Evolutionary conservation across 805 yeast genomes (phyloP).

Genomic region (Wickerhamiella slavikovae): DNA sequence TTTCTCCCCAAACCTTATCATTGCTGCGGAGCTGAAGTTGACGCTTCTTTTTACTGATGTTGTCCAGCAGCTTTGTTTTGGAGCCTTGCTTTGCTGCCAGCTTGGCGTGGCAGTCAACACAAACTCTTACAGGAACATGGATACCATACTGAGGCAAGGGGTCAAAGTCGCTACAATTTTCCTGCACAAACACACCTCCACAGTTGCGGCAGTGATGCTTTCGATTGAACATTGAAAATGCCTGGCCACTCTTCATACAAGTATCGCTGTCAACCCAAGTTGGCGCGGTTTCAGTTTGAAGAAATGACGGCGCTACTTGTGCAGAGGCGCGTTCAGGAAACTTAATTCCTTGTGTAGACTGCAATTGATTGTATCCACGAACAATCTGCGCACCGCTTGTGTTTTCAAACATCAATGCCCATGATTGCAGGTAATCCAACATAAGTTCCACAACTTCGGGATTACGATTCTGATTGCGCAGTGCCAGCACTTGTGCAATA

Average conservation of each 20-base stretch:
- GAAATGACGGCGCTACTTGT: conserved; percentile 27
- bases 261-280: conserved; percentile 94
- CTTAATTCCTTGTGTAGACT: conserved; percentile 30
- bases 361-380: conserved; percentile 36
- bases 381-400: conserved; percentile 44
- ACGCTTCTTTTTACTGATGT: not conserved
- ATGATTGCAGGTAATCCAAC: conserved; percentile 46
- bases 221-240: conserved; percentile 64
- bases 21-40: conserved; percentile 3
- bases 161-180: conserved; percentile 54
- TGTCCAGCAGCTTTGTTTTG: conserved; percentile 1
- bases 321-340: conserved; percentile 31
- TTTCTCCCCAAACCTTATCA: conserved; percentile 13
- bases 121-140: conserved; percentile 74
- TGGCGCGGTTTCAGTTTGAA: conserved; percentile 85
- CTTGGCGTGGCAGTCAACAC: conserved; percentile 70
- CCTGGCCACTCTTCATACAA: conserved; percentile 78
- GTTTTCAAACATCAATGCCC: conserved; percentile 60
- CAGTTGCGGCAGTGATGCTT: conserved; percentile 95
- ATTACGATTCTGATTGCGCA: conserved; percentile 21
- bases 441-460: conserved; percentile 37
- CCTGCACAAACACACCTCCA: conserved; percentile 82
- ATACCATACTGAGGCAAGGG: conserved; percentile 74
- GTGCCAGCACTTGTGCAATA: conserved; percentile 36
- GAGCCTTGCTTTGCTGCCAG: conserved; percentile 20